A percentile compares a stretch with the other conserved stretches of the same genome.
Evolutionary conservation across 2,329 filamentous ascomycete species (phyloP).

Genomic region (Alternaria sp.): DNA sequence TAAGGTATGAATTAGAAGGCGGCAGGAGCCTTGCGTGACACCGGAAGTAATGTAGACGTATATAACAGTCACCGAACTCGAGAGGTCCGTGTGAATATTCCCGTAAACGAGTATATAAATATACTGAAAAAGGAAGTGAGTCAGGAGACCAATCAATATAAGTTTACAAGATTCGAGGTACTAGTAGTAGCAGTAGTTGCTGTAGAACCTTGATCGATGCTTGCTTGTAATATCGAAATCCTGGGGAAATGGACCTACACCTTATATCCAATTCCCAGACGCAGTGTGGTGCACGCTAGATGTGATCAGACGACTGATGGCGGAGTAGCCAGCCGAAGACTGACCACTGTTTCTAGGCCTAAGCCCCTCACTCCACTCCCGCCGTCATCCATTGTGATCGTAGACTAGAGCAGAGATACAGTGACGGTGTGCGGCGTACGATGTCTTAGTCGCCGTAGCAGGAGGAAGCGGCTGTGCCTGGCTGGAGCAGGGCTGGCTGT

Average conservation of each 20-base stretch:
- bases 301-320: constrained; percentile 7
- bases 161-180: not conserved
- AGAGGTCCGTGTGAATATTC: not conserved
- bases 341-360: constrained; percentile 4
- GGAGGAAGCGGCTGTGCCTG: constrained; percentile 10
- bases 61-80: not conserved
- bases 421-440: constrained; percentile 4
- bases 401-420: constrained; percentile 7
- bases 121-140: constrained; percentile 1
- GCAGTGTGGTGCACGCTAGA: constrained; percentile 6
- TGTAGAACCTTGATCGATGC: not conserved
- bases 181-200: not conserved
- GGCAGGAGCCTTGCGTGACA: not conserved
- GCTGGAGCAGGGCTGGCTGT: constrained; percentile 7
- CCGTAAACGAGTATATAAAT: not conserved
- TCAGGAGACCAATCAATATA: constrained; percentile 1
- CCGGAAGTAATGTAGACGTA: not conserved
- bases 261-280: constrained; percentile 9
- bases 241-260: not conserved
- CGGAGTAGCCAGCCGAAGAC: constrained; percentile 3
- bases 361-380: not conserved
- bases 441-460: constrained; percentile 4
- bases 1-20: not conserved
- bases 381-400: not conserved
- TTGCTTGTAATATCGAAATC: not conserved